Evolutionary conservation across 768 basidiomycete species (phyloP), one percentile per base, ranked within the genome.

Genomic region (Tylopilus intermedius): DNA sequence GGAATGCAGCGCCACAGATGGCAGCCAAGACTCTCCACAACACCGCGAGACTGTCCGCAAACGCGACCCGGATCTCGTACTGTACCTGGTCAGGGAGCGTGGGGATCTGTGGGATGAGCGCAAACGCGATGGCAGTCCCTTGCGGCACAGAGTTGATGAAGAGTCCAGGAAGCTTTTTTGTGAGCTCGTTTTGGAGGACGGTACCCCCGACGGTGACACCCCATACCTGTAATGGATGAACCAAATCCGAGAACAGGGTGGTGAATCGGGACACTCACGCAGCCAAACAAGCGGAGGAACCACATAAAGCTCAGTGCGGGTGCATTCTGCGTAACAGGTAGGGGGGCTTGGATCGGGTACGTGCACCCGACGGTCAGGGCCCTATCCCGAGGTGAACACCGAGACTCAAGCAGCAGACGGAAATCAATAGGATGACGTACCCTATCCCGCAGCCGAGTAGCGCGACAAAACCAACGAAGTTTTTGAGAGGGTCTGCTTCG

Each of bases 311-410:
- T 10, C 2, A 50, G 33, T 8, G 49, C 32, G 5, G 35, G 15
- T 32, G 44, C 50, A 26, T 45, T 51, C 21, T 37, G 38, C 10
- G 9, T 51, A 1, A 45, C 44, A 6, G 29, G 11, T 4, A 51
- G 15, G 5, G 38, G 37, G 2, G 29, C 37, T 44, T 50, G 49
- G 8, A 50, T 37, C 2, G 78, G 72, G 60, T 78, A 81, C 47
- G 69, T 70, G 2, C 59, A 67, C 15, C 56, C 53, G 9, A 47
- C 37, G 10, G n/a, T 32, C 15, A 57, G 22, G 5, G 40, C 27
- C n/a, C 46, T 47, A n/a, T 24, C 21, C 5, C 18, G 32, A 7
- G 2, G 5, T 37, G 35, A 37, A 37, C 14, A 2, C 5, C 5
- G 35, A 37, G 35, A 4, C 15, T 21, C 38, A 39, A 14, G 15